Conservation (phyloP, 2,329 filamentous ascomycete genomes). For the Neofusicoccum umdonicola region DNA sequence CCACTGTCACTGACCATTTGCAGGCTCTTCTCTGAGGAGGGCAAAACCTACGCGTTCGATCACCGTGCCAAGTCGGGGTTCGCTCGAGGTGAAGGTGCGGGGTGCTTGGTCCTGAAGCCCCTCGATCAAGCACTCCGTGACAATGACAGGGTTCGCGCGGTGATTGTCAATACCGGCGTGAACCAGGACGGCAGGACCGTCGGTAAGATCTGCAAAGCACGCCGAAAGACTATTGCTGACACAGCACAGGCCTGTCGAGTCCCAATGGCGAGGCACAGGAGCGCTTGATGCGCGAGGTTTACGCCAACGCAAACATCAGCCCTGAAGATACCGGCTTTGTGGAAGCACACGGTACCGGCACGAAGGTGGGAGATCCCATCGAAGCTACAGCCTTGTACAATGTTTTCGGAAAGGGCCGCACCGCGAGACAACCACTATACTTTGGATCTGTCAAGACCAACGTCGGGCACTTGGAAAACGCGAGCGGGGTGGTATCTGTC, state of each 20-base stretch:
- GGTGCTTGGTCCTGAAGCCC: slow-evolving; percentile 58
- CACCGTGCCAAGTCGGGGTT: slow-evolving; percentile 59
- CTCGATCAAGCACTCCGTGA: slow-evolving; percentile 57
- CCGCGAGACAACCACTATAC: slow-evolving; percentile 25
- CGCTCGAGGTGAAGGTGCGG: slow-evolving; percentile 62
- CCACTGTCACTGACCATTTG: neutral
- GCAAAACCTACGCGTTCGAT: slow-evolving; percentile 43
- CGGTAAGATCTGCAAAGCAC: neutral
- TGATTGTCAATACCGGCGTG: slow-evolving; percentile 42
- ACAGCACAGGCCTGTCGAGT: slow-evolving; percentile 51
- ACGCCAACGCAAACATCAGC: slow-evolving; percentile 36
- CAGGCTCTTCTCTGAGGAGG: slow-evolving; percentile 31
- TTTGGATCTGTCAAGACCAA: slow-evolving; percentile 28
- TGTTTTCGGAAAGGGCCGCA: slow-evolving; percentile 16
- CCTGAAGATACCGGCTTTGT: slow-evolving; percentile 21
- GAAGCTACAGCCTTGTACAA: slow-evolving; percentile 24
- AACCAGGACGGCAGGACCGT: slow-evolving; percentile 50
- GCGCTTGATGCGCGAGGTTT: slow-evolving; percentile 34
- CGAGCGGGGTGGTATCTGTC: slow-evolving; percentile 26
- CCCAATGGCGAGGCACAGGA: slow-evolving; percentile 53
- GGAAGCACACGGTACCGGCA: slow-evolving; percentile 55
- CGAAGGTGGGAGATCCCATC: slow-evolving; percentile 48
- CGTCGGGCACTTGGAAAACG: slow-evolving; percentile 33
- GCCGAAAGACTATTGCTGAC: no score
- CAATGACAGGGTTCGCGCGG: slow-evolving; percentile 51